A percentile compares a stretch with the other conserved stretches of the same genome.
Evolutionary conservation across 2,329 filamentous ascomycete species (phyloP).

Genomic region (Neofusicoccum ribis): DNA sequence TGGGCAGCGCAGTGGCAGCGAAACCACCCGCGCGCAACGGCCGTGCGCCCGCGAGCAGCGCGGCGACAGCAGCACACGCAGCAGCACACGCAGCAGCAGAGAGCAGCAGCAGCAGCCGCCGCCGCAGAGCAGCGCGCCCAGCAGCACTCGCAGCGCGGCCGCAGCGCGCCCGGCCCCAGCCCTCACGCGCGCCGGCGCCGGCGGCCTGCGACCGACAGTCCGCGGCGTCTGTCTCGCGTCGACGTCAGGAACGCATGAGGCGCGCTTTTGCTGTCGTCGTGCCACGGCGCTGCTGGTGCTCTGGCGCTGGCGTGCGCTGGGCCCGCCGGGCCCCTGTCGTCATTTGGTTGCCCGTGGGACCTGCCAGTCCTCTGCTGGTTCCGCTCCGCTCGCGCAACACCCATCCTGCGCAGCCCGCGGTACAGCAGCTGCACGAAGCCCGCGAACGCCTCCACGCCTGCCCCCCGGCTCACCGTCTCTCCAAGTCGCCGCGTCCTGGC

Average conservation of each 20-base stretch:
- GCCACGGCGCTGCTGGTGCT: conserved; percentile 3
- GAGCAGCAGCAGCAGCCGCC: neutral
- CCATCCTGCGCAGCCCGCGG: conserved; percentile 8
- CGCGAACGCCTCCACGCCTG: conserved; percentile 10
- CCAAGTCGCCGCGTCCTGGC: neutral
- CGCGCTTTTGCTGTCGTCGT: conserved; percentile 8
- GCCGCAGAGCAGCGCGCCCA: neutral
- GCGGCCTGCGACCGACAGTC: neutral
- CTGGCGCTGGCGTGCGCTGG: conserved; percentile 3
- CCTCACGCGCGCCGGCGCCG: no score
- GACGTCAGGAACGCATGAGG: conserved; percentile 5
- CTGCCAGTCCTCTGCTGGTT: neutral
- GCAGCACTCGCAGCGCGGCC: no score
- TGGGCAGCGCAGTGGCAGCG: neutral
- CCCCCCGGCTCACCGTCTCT: neutral
- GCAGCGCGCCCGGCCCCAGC: neutral
- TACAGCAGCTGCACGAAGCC: conserved; percentile 11
- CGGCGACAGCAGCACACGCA: neutral
- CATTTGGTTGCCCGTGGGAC: neutral
- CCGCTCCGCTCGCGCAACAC: conserved; percentile 14
- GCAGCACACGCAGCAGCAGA: neutral
- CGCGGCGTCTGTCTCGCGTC: neutral
- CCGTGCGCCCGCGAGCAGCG: neutral
- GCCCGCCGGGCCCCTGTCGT: neutral
- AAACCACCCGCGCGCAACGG: neutral